A percentile compares a stretch with the other conserved stretches of the same genome.
These are phyloP conservation scores for Pseudocercospora vitis DNA, from an alignment of 2,329 filamentous ascomycete species.

Conservation along the genomic window DNA sequence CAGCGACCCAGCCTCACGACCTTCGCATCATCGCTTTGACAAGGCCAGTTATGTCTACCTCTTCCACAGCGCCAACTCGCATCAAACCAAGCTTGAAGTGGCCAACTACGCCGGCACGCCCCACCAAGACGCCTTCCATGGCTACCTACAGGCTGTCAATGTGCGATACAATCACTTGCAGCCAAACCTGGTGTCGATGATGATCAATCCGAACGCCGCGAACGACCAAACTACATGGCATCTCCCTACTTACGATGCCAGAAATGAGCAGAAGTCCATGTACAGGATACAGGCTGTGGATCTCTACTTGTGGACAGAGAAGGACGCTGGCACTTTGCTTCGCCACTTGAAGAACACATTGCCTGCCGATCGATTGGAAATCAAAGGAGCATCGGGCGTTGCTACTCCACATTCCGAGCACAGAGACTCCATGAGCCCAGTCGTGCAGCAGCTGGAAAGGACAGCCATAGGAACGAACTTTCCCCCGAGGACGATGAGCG, in stretches of 20 bases:
- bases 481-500: constrained; percentile 43
- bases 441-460: constrained; percentile 72
- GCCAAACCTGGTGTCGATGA: constrained; percentile 67
- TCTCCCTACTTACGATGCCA: constrained; percentile 69
- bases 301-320: constrained; percentile 75
- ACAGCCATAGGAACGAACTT: constrained; percentile 65
- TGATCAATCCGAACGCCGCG: constrained; percentile 54
- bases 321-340: constrained; percentile 69
- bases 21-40: constrained; percentile 78
- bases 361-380: constrained; percentile 59
- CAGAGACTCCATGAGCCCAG: constrained; percentile 59
- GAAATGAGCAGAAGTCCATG: constrained; percentile 75
- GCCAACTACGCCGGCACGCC: constrained; percentile 73
- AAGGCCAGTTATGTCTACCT: constrained; percentile 78
- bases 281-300: constrained; percentile 75
- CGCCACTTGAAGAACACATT: constrained; percentile 66
- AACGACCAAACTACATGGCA: constrained; percentile 64
- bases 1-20: constrained; percentile 63
- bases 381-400: constrained; percentile 64
- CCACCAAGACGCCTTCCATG: constrained; percentile 76
- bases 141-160: constrained; percentile 58
- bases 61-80: constrained; percentile 69
- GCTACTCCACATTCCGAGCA: constrained; percentile 45
- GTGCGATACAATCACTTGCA: constrained; percentile 74
- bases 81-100: constrained; percentile 70